Conservation (phyloP, 1,139 yeast species). For the Lodderomyces orthopsilosis region DNA sequence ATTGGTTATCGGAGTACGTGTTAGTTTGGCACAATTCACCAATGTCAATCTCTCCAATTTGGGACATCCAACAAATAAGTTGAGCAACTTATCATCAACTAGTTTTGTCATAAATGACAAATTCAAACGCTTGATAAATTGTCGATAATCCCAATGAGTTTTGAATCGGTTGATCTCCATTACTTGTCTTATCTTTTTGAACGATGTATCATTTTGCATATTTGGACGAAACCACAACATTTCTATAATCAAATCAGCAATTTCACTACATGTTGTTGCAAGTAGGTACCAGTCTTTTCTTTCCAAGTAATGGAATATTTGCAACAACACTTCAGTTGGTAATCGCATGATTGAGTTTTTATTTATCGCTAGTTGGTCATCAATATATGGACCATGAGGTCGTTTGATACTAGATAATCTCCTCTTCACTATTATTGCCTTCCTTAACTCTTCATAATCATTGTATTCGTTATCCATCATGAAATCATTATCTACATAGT, state of each 20-base stretch:
- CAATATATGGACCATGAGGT: constrained; percentile 11
- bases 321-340: constrained; percentile 79
- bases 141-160: constrained; percentile 72
- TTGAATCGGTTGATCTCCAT: constrained; percentile 48
- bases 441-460: constrained; percentile 37
- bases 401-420: constrained; percentile 18
- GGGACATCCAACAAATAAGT: constrained; percentile 61
- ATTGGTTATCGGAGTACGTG: constrained; percentile 58
- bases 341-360: constrained; percentile 47
- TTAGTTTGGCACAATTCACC: constrained; percentile 70
- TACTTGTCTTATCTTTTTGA: constrained; percentile 49
- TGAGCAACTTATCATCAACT: constrained; percentile 60
- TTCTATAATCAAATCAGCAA: constrained; percentile 80
- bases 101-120: constrained; percentile 69
- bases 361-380: constrained; percentile 5
- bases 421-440: constrained; percentile 33
- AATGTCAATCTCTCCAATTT: constrained; percentile 83
- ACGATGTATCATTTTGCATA: constrained; percentile 55
- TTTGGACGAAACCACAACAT: constrained; percentile 89
- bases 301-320: constrained; percentile 66
- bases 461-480: constrained; percentile 33
- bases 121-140: constrained; percentile 75
- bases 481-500: constrained; percentile 27
- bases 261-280: constrained; percentile 74
- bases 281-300: constrained; percentile 67